phyloP scores from a whole-genome alignment of 2,329 filamentous ascomycete genomes.

The Rutstroemia sydowiana region DNA sequence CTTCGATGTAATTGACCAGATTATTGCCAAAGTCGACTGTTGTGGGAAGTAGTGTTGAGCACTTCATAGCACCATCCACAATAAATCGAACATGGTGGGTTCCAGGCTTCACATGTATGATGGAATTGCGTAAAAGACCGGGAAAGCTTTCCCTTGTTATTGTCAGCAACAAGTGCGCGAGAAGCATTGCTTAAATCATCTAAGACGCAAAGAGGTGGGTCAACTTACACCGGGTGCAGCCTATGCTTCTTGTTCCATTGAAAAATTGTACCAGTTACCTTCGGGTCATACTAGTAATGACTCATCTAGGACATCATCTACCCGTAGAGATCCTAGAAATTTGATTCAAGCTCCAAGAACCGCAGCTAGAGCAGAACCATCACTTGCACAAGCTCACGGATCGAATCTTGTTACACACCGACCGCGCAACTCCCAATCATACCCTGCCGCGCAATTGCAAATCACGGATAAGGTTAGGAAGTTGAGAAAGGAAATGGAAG shows the following conservation, averaged over 20 bases:
- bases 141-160: constrained; percentile 36
- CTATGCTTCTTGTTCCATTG: constrained; percentile 95
- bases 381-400: constrained; percentile 47
- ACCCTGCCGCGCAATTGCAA: constrained; percentile 44
- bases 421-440: constrained; percentile 22
- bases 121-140: constrained; percentile 65
- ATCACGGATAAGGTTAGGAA: constrained; percentile 92
- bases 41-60: constrained; percentile 78
- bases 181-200: background rate
- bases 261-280: constrained; percentile 90
- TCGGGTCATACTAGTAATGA: constrained; percentile 26
- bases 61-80: constrained; percentile 88
- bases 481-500: constrained; percentile 82
- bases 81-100: constrained; percentile 97
- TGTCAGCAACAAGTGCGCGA: constrained; percentile 4
- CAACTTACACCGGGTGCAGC: constrained; percentile 68
- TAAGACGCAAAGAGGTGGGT: background rate
- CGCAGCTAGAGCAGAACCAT: constrained; percentile 54
- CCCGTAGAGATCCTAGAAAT: constrained; percentile 39
- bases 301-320: constrained; percentile 21
- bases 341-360: constrained; percentile 48
- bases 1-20: constrained; percentile 96
- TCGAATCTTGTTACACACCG: constrained; percentile 27
- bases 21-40: constrained; percentile 98
- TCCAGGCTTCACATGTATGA: constrained; percentile 78